phyloP scores from a whole-genome alignment of 225 moss, liverwort and hornwort species.

The Polytrichum commune region DNA sequence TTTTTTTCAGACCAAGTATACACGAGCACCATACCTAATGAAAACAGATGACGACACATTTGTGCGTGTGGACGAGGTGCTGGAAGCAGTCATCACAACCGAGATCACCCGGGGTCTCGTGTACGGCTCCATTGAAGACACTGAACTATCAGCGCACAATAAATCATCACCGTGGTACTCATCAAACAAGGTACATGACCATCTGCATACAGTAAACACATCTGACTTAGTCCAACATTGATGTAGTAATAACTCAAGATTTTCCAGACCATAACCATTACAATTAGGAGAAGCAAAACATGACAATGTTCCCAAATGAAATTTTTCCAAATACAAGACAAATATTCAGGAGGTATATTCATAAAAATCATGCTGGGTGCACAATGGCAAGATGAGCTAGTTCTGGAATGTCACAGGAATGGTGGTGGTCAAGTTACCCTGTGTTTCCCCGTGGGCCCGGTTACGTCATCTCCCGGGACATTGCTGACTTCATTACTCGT shows the following conservation, averaged over 20 bases:
- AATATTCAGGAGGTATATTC: background rate
- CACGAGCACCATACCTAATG: constrained; percentile 17
- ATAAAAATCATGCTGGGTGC: background rate
- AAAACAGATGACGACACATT: constrained; percentile 30
- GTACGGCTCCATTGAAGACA: constrained; percentile 13
- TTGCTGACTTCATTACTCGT: constrained; percentile 13
- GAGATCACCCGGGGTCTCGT: constrained; percentile 13
- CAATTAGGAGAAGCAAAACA: no score
- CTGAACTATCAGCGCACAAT: constrained; percentile 5
- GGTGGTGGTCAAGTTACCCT: constrained; percentile 25
- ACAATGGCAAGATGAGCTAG: background rate
- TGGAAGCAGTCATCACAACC: constrained; percentile 11
- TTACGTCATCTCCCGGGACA: constrained; percentile 20
- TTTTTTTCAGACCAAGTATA: constrained; percentile 12
- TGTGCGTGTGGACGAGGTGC: constrained; percentile 21
- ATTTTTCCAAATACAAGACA: no score
- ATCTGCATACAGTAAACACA: no score
- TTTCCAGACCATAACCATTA: no score
- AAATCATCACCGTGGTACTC: constrained; percentile 12
- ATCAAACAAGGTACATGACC: background rate
- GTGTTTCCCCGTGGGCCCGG: constrained; percentile 18
- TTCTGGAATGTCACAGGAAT: constrained; percentile 10
- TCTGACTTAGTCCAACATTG: no score
- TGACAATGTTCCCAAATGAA: no score
- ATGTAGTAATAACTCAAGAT: no score